Percentiles rank a stretch among this genome's conserved stretches.
Evolutionary conservation across 768 basidiomycete genomes (phyloP).

Genomic region (Lactarius pseudohatsudake): DNA sequence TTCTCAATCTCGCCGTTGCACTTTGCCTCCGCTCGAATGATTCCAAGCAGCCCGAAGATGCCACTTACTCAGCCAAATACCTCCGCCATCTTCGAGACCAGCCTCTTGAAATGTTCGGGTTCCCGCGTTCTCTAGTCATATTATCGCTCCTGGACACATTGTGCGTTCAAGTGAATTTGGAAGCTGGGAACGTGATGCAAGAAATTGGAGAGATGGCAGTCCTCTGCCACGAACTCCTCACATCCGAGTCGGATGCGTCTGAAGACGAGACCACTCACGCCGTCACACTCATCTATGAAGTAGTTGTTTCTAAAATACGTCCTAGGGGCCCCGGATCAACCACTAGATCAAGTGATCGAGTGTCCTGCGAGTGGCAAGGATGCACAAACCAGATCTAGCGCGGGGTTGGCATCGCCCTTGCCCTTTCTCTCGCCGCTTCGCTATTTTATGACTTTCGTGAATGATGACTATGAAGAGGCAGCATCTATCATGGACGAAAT

Average conservation of each 20-base stretch:
- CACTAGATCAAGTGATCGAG: not conserved
- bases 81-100: not conserved
- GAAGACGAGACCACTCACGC: not conserved
- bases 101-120: not conserved
- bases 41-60: not conserved
- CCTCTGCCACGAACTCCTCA: not conserved
- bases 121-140: not conserved
- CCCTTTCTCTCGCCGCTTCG: not conserved
- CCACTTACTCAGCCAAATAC: not conserved
- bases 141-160: not conserved
- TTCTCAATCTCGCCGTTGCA: too few species aligned
- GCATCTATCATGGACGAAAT: not conserved
- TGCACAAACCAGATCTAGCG: not conserved
- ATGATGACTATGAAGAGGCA: not conserved
- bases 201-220: not conserved
- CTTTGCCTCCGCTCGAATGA: too few species aligned
- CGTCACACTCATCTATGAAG: not conserved
- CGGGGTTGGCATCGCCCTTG: not conserved
- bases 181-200: not conserved
- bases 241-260: not conserved
- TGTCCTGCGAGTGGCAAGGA: not conserved
- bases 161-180: not conserved
- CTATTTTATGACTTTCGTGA: not conserved
- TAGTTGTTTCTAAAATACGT: not conserved
- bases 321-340: not conserved